Conservation (phyloP, 106 monocot species). For the Dioscorea dumetorum region DNA sequence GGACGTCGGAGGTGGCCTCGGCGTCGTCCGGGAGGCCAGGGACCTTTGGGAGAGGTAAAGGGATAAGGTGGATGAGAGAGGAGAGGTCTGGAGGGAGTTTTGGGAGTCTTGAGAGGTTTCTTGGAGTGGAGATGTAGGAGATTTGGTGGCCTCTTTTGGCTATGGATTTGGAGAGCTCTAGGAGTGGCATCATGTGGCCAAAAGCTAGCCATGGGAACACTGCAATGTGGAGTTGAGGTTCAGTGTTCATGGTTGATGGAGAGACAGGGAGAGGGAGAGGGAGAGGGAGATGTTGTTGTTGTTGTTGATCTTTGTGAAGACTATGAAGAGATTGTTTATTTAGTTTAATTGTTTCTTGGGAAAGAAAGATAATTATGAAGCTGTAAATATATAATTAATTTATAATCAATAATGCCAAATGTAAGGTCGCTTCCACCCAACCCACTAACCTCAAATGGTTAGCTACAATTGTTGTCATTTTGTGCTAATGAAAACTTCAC, state of each 20-base stretch:
- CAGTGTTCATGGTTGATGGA: neutral
- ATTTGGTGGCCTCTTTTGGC: slow-evolving; percentile 6
- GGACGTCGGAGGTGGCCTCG: slow-evolving; percentile 19
- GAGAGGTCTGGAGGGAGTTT: neutral
- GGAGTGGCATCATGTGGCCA: slow-evolving; percentile 15
- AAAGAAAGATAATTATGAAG: too few relatives aligned
- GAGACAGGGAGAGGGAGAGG: neutral
- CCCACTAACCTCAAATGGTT: too few relatives aligned
- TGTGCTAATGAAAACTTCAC: too few relatives aligned
- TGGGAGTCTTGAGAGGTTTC: slow-evolving; percentile 8
- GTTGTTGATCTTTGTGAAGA: neutral
- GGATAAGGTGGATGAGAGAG: slow-evolving; percentile 2
- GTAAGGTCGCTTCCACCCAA: too few relatives aligned
- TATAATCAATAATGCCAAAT: too few relatives aligned
- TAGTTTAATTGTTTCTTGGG: too few relatives aligned
- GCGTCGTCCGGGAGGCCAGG: neutral
- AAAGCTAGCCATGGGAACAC: slow-evolving; percentile 23
- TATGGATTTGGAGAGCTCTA: slow-evolving; percentile 10
- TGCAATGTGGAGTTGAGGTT: neutral
- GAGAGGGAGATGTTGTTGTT: too few relatives aligned
- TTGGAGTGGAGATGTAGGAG: slow-evolving; percentile 15
- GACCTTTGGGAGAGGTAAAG: slow-evolving; percentile 1
- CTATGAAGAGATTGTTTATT: too few relatives aligned
- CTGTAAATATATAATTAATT: too few relatives aligned
- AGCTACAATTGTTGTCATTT: too few relatives aligned